Percentiles rank a stretch among this genome's conserved stretches.
These are phyloP conservation scores for Kickxella alabastrina DNA, from an alignment of 192 early-diverging fungal species.

Conservation along the genomic window DNA sequence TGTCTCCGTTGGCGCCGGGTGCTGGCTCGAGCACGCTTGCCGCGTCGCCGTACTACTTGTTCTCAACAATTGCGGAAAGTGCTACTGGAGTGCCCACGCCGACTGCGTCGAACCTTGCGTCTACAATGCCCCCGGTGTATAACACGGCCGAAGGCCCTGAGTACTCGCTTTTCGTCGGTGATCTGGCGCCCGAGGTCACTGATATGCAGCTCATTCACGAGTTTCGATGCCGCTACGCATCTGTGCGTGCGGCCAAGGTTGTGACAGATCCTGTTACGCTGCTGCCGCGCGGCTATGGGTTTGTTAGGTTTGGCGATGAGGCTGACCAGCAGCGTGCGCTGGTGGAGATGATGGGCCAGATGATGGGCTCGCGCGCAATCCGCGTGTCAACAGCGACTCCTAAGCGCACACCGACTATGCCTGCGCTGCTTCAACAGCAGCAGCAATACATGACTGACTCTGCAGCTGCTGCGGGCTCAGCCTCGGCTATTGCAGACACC, in stretches of 20 bases:
- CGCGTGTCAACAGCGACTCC: conserved; percentile 83
- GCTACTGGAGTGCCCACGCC: conserved; percentile 1
- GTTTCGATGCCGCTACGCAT: conserved; percentile 80
- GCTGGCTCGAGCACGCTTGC: background rate
- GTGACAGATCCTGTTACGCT: conserved; percentile 84
- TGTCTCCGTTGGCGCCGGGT: background rate
- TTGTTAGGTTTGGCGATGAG: conserved; percentile 88
- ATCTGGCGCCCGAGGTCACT: conserved; percentile 85
- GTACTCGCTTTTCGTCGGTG: conserved; percentile 94
- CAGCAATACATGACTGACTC: conserved; percentile 8
- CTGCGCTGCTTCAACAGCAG: conserved; percentile 13
- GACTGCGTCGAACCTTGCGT: background rate
- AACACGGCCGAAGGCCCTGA: conserved; percentile 76
- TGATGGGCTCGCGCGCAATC: conserved; percentile 80
- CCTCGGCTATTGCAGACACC: no score
- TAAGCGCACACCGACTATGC: conserved; percentile 35
- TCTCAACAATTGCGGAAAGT: background rate
- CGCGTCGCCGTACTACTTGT: background rate
- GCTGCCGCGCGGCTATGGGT: conserved; percentile 86
- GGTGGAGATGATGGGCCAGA: conserved; percentile 83
- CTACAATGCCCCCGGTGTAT: no score
- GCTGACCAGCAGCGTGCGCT: conserved; percentile 85
- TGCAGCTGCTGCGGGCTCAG: no score
- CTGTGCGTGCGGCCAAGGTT: conserved; percentile 89
- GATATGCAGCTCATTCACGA: conserved; percentile 65